Evolutionary conservation across 2,329 filamentous ascomycete species (phyloP), one percentile per base, ranked within the genome.

Genomic region (Zasmidium citrigriseum): DNA sequence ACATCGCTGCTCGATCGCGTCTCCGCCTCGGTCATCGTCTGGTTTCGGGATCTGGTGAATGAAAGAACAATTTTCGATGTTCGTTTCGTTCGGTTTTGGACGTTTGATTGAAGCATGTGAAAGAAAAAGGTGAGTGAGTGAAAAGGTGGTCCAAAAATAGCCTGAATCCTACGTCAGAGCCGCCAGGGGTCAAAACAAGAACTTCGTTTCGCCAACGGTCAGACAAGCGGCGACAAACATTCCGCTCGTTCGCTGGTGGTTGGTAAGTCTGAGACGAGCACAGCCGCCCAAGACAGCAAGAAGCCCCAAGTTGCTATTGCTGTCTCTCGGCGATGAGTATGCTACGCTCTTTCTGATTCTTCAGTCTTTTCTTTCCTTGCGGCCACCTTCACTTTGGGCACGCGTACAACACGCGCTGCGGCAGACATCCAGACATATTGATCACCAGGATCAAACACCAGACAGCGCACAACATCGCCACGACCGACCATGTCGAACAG

Each of bases 401-500:
- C 4, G n/a, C 22, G 18, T 11, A 27, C 47, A 12, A 25, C n/a
- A 12, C 21, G 47, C 47, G 24, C 47, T 14, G 12, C 9, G n/a
- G n/a, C n/a, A 48, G 27, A 29, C 12, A 21, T 9, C 22, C 11
- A 48, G 18, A 23, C 21, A 25, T 50, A 20, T 20, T 25, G 47
- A 50, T 22, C 18, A 21, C n/a, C n/a, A n/a, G n/a, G n/a, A 47
- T 11, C 10, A 12, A 47, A 23, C 21, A 23, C 21, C 29, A n/a
- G 7, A 29, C 18, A 46, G 38, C 11, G 23, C 22, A 49, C 27
- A 23, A 47, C 44, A 27, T 20, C 20, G 16, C 14, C 46, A 38
- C 9, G 4, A 29, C 47, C n/a, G 7, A 50, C 29, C n/a, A 62
- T 58, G 54, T 61, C 56, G 23, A 59, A 54, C 54, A 59, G 41